Base-by-base conservation (phyloP, 768 basidiomycete genomes). In the Naganishia friedmannii region DNA sequence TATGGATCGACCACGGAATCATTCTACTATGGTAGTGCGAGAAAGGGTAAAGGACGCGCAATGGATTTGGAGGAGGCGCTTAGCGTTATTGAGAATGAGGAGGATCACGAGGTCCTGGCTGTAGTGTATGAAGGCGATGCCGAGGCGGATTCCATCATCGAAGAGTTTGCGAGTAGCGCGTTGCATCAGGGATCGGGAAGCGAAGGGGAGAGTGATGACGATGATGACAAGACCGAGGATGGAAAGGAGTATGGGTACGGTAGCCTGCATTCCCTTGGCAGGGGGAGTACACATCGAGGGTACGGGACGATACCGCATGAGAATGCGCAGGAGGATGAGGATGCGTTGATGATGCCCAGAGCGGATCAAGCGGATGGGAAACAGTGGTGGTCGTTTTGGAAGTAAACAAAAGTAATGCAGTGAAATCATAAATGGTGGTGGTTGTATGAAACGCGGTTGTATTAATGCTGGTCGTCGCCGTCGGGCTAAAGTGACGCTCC, bases 71-170 rank as follows among this genome's bases (percentile, higher is more conserved):
- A 72, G 26, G 54, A 69, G 32, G 71, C 67, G 3, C 53, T 72
- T 0, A 54, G 66, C 34, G 54, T 69, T 17, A 63, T 72, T 28
- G 67, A 66, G 31, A 60, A 72, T n/a, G 71, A 72, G 23, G 67
- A 63, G 21, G 67, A 72, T n/a, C 56, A 72, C 23, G 70, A 71
- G 48, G 66, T 71, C 0, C 42, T 71, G 32, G 70, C 70, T 19
- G 70, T 71, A n/a, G 70, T 66, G 3, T 71, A 71, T 37, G 56
- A 57, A 32, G 68, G 68, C 5, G 68, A 69, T 39, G 58, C 68
- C 56, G 60, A 63, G 42, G 57, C 68, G 4, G 68, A 69, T 26
- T 60, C 68, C n/a, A 58, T 69, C 56, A 46, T 69, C 23, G 68
- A 63, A 46, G 68, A 31, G 28, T 69, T 37, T 69, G 58, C 53